A percentile compares a stretch with the other conserved stretches of the same genome.
phyloP scores from a whole-genome alignment of 352 stramenopile genomes.

The Pythium phragmiticola region DNA sequence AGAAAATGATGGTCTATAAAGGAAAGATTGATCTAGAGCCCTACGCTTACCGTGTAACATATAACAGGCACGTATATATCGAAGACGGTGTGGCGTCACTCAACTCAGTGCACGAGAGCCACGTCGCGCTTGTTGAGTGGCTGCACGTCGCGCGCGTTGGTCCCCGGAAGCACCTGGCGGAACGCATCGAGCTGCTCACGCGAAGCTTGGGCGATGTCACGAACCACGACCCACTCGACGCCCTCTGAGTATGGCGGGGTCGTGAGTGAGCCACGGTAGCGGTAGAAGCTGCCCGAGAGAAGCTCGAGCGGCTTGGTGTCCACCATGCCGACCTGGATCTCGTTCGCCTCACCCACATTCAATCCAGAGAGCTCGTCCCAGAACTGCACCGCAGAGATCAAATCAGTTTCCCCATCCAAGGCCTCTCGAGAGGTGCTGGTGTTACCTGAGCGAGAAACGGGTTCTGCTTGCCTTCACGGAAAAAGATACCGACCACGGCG shows the following conservation, averaged over 20 bases:
- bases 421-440: too few relatives aligned
- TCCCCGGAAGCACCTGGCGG: slow-evolving; percentile 35
- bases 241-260: slow-evolving; percentile 75
- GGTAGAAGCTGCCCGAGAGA: slow-evolving; percentile 43
- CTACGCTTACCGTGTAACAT: too few relatives aligned
- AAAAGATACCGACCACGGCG: slow-evolving; percentile 63
- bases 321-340: slow-evolving; percentile 36
- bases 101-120: slow-evolving; percentile 18
- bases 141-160: slow-evolving; percentile 56
- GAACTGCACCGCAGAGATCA: slow-evolving; percentile 31
- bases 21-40: too few relatives aligned
- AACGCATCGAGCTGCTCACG: slow-evolving; percentile 49
- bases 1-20: too few relatives aligned
- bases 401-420: too few relatives aligned
- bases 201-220: slow-evolving; percentile 48
- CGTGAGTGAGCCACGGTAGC: slow-evolving; percentile 65
- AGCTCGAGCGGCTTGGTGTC: slow-evolving; percentile 26
- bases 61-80: too few relatives aligned
- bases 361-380: slow-evolving; percentile 45
- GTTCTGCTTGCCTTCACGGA: slow-evolving; percentile 48
- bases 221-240: slow-evolving; percentile 65
- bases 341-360: slow-evolving; percentile 25
- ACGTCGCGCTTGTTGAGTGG: slow-evolving; percentile 45
- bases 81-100: too few relatives aligned
- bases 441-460: slow-evolving; percentile 47